Conservation (phyloP, 2,329 filamentous ascomycete genomes). For the Aspergillus pseudonomiae region DNA sequence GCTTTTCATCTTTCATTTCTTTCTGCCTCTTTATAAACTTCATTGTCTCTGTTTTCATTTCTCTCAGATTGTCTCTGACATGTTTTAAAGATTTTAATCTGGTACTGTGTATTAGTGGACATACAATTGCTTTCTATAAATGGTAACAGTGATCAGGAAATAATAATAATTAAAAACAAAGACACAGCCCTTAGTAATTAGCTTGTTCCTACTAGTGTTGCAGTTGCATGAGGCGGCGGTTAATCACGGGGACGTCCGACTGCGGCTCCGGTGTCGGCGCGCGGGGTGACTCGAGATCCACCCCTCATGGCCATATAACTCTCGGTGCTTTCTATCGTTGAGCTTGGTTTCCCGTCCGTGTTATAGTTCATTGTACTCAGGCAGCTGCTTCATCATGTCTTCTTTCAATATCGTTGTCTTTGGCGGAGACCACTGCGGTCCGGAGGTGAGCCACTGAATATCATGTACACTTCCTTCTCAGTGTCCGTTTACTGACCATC, state of each 20-base stretch:
- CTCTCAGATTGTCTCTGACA: slow-evolving; percentile 12
- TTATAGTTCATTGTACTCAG: slow-evolving; percentile 8
- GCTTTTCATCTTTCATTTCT: slow-evolving; percentile 9
- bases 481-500: slow-evolving; percentile 1
- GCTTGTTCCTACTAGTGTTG: background rate
- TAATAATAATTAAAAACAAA: background rate
- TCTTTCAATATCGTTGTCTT: slow-evolving; percentile 80
- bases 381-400: slow-evolving; percentile 57
- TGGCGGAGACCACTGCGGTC: slow-evolving; percentile 81
- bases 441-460: slow-evolving; percentile 65
- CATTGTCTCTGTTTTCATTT: slow-evolving; percentile 9
- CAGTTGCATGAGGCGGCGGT: background rate
- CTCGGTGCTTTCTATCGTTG: slow-evolving; percentile 9
- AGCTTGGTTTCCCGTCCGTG: background rate
- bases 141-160: background rate
- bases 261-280: slow-evolving; percentile 32
- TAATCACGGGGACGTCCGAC: slow-evolving; percentile 6
- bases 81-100: slow-evolving; percentile 20
- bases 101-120: slow-evolving; percentile 14
- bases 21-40: slow-evolving; percentile 9
- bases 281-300: slow-evolving; percentile 23
- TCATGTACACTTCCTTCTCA: background rate
- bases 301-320: slow-evolving; percentile 25
- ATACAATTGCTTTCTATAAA: background rate
- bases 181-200: slow-evolving; percentile 1